Percentiles rank a stretch among this genome's conserved stretches.
phyloP scores from a whole-genome alignment of 2,329 filamentous ascomycete genomes.

The Colletotrichum acutatum region DNA sequence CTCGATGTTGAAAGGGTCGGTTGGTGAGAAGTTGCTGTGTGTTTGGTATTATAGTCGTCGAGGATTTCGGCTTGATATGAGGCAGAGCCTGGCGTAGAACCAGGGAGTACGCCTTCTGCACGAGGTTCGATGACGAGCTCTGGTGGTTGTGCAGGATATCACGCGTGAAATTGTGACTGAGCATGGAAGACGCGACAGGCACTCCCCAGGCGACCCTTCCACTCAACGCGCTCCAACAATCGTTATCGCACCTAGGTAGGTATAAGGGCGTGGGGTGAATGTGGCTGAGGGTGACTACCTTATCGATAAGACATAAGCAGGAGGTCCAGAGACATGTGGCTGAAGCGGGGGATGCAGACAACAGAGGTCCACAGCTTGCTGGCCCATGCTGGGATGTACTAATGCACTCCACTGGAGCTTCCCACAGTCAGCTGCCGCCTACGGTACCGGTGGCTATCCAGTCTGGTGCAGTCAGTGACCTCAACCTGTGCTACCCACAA shows the following conservation, averaged over 20 bases:
- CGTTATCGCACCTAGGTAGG: neutral
- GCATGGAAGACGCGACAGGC: constrained; percentile 34
- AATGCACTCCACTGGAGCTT: constrained; percentile 10
- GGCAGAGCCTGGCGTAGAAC: neutral
- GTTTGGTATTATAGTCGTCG: neutral
- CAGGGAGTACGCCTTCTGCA: neutral
- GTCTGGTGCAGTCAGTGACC: neutral
- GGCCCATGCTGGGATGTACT: neutral
- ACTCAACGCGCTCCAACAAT: constrained; percentile 31
- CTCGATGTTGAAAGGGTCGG: neutral
- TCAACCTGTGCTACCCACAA: neutral
- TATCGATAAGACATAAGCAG: constrained; percentile 20
- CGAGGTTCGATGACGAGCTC: neutral
- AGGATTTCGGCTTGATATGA: neutral
- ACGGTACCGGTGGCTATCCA: neutral
- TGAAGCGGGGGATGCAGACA: constrained; percentile 8
- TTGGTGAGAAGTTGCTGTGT: neutral
- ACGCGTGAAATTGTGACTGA: constrained; percentile 18
- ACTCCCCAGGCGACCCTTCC: constrained; percentile 16
- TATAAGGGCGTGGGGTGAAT: neutral
- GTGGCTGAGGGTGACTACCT: neutral
- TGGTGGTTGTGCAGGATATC: neutral
- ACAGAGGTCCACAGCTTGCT: neutral
- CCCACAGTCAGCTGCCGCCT: constrained; percentile 19
- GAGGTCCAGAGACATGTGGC: neutral